phyloP scores from a whole-genome alignment of 2,329 filamentous ascomycete species.

The Westerdykella sp. region DNA sequence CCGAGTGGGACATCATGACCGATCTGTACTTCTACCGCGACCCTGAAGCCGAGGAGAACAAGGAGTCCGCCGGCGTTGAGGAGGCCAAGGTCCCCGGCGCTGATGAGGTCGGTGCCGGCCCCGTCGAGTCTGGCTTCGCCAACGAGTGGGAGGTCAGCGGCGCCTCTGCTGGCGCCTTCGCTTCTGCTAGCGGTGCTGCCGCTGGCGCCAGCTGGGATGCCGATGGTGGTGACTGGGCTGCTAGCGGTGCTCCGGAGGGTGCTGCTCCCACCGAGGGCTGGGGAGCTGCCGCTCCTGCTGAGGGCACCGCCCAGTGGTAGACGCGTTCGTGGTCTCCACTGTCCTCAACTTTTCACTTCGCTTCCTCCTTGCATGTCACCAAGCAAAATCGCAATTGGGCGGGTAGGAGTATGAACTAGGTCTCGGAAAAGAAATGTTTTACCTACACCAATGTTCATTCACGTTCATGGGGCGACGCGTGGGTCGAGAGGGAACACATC shows the following conservation, averaged over 20 bases:
- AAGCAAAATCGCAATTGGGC: neutral
- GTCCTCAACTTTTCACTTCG: constrained; percentile 33
- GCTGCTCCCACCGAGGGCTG: constrained; percentile 46
- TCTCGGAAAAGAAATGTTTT: constrained; percentile 19
- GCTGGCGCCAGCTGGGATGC: constrained; percentile 60
- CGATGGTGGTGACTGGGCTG: constrained; percentile 63
- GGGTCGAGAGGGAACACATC: constrained; percentile 27
- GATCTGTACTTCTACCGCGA: constrained; percentile 99
- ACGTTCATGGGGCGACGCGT: constrained; percentile 6
- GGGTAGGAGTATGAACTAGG: constrained; percentile 26
- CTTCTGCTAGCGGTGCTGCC: constrained; percentile 53
- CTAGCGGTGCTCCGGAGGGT: constrained; percentile 40
- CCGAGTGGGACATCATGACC: constrained; percentile 98
- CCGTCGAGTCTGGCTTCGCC: constrained; percentile 73
- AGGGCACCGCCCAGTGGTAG: constrained; percentile 42
- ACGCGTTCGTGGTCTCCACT: constrained; percentile 14
- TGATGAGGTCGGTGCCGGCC: constrained; percentile 75
- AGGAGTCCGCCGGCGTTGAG: constrained; percentile 74
- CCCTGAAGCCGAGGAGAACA: constrained; percentile 98
- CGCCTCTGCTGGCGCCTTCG: constrained; percentile 60
- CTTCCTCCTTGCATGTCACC: constrained; percentile 7
- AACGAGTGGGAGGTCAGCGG: constrained; percentile 80
- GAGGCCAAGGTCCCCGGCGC: constrained; percentile 78
- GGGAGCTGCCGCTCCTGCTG: constrained; percentile 37
- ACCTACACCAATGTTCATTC: constrained; percentile 10